These are phyloP conservation scores for Jacaranda mimosifolia DNA, from an alignment of 257 asterid genomes.

Conservation along the genomic window DNA sequence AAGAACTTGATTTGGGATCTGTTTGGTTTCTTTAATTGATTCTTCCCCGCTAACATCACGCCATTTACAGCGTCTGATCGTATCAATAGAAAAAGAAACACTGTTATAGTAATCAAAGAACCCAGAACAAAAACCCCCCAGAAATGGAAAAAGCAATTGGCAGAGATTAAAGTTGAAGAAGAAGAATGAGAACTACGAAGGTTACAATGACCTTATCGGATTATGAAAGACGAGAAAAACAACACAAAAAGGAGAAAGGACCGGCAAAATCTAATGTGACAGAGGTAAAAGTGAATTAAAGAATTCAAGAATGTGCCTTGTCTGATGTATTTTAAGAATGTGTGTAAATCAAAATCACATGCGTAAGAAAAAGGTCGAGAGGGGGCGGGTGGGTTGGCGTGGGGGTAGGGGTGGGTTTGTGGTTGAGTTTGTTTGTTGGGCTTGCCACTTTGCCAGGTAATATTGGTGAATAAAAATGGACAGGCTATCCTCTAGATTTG, in stretches of 20 bases:
- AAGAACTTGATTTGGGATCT: conserved; percentile 23
- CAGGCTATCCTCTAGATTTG: conserved; percentile 21
- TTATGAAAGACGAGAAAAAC: not conserved
- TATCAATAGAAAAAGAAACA: not conserved
- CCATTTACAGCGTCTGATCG: conserved; percentile 23
- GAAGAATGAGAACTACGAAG: not conserved
- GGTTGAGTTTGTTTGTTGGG: not conserved
- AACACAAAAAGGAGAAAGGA: not conserved
- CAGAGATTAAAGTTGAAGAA: conserved; percentile 11
- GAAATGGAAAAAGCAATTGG: not conserved
- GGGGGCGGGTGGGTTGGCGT: not conserved
- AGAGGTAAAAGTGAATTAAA: conserved; percentile 12
- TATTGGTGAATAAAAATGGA: conserved; percentile 10
- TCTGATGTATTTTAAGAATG: conserved; percentile 43
- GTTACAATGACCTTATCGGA: not conserved
- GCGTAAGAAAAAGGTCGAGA: not conserved
- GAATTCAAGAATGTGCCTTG: conserved; percentile 24
- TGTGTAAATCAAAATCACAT: conserved; percentile 31
- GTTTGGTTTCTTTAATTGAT: conserved; percentile 10
- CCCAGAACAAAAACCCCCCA: conserved; percentile 3
- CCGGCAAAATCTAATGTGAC: conserved; percentile 35
- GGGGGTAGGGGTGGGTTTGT: conserved; percentile 3
- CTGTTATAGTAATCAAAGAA: not conserved
- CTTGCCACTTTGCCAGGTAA: not conserved
- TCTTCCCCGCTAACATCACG: conserved; percentile 31